phyloP scores from a whole-genome alignment of 163 green algal species.

The Scenedesmus sp. region DNA sequence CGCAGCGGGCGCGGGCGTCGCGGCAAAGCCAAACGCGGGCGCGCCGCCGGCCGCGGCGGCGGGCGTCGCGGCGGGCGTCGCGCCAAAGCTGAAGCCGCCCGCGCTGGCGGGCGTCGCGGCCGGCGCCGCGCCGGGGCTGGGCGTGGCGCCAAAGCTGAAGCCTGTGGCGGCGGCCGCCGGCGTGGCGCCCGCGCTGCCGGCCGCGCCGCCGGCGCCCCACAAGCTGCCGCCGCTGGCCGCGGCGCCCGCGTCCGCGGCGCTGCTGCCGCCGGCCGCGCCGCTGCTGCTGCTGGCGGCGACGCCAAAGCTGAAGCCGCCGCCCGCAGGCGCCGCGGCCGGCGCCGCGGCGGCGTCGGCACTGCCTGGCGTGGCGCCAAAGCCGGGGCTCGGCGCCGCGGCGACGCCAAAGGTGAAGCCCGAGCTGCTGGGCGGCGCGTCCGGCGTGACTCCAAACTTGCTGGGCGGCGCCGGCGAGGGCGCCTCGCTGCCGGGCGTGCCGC shows the following conservation, averaged over 20 bases:
- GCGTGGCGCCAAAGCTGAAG: slow-evolving; percentile 9
- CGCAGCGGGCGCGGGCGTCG: neutral
- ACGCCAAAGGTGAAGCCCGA: slow-evolving; percentile 4
- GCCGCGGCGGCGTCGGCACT: neutral
- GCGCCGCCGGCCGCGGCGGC: neutral
- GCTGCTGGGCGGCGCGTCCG: neutral
- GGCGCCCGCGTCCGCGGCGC: too few relatives aligned
- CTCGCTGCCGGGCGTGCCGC: neutral
- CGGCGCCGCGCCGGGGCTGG: neutral
- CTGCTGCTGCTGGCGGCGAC: too few relatives aligned
- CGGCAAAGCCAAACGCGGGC: neutral
- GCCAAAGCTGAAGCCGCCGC: slow-evolving; percentile 25
- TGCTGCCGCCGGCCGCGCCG: too few relatives aligned
- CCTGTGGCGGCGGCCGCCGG: neutral
- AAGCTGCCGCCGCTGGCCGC: too few relatives aligned
- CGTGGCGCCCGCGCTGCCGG: too few relatives aligned
- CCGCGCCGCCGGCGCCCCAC: too few relatives aligned
- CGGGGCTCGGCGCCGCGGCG: too few relatives aligned
- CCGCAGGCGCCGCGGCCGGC: neutral
- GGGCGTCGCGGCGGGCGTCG: neutral
- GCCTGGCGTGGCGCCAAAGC: too few relatives aligned
- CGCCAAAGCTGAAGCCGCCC: neutral
- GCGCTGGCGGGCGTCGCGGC: too few relatives aligned
- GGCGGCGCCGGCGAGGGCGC: neutral
- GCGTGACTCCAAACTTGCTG: too few relatives aligned